A percentile compares a stretch with the other conserved stretches of the same genome.
Conservation (phyloP, 768 basidiomycete species). For the Crassisporium funariophilum region DNA sequence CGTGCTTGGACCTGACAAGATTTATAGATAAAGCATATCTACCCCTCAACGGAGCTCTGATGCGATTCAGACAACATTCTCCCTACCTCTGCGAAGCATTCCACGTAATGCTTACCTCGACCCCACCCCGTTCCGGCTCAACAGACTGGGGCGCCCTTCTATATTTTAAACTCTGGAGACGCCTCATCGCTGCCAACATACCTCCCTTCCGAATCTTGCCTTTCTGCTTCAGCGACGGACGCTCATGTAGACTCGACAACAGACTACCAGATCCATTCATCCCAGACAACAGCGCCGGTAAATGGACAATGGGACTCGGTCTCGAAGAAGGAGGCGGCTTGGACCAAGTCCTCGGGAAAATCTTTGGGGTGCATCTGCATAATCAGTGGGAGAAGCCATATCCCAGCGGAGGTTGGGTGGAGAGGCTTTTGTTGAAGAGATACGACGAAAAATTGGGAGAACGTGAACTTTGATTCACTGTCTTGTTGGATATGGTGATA, state of each 20-base stretch:
- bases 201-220: slow-evolving; percentile 92
- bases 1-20: too few relatives aligned
- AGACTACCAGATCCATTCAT: slow-evolving; percentile 90
- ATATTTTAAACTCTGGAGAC: slow-evolving; percentile 89
- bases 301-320: slow-evolving; percentile 70
- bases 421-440: slow-evolving; percentile 67
- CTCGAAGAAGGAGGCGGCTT: slow-evolving; percentile 63
- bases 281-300: slow-evolving; percentile 51
- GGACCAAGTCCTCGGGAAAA: slow-evolving; percentile 62
- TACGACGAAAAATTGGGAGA: slow-evolving; percentile 49
- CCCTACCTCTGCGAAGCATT: slow-evolving; percentile 98
- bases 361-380: slow-evolving; percentile 91
- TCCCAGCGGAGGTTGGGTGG: slow-evolving; percentile 85
- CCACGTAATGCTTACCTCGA: slow-evolving; percentile 79
- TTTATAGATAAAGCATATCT: slow-evolving; percentile 43
- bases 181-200: slow-evolving; percentile 69
- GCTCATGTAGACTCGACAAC: slow-evolving; percentile 90
- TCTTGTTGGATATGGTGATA: too few relatives aligned
- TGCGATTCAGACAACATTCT: slow-evolving; percentile 89
- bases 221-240: slow-evolving; percentile 92
- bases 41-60: slow-evolving; percentile 90
- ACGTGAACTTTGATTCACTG: slow-evolving; percentile 2
- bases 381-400: slow-evolving; percentile 95
- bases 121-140: slow-evolving; percentile 72
- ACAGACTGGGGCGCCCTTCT: slow-evolving; percentile 95